A percentile compares a stretch with the other conserved stretches of the same genome.
phyloP scores from a whole-genome alignment of 129 eudicot genomes.

The Lonicera japonica region DNA sequence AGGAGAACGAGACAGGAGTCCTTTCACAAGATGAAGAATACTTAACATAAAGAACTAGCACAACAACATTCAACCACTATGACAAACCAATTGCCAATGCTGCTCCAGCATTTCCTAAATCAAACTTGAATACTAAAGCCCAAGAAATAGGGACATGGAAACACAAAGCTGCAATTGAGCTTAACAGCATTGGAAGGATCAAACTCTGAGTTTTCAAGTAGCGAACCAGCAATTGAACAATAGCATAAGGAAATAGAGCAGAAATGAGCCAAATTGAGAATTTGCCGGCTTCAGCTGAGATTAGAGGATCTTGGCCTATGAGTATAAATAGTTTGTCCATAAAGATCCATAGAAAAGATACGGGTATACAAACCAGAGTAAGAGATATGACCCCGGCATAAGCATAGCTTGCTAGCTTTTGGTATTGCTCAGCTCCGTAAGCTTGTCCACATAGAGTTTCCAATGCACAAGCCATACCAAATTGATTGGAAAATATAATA shows the following conservation, averaged over 20 bases:
- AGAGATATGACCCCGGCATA: constrained; percentile 25
- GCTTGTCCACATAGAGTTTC: constrained; percentile 44
- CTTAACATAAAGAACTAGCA: constrained; percentile 34
- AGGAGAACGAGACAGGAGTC: constrained; percentile 13
- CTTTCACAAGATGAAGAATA: constrained; percentile 26
- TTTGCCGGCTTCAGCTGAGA: constrained; percentile 28
- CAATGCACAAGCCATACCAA: constrained; percentile 33
- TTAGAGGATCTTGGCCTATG: constrained; percentile 29
- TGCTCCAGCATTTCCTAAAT: constrained; percentile 34
- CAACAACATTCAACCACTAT: constrained; percentile 24
- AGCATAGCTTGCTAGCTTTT: constrained; percentile 21
- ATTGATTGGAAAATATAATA: constrained; percentile 7
- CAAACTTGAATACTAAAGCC: constrained; percentile 32
- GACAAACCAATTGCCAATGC: constrained; percentile 43
- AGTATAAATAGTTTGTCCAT: constrained; percentile 18
- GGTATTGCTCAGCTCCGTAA: constrained; percentile 30
- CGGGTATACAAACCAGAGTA: constrained; percentile 20
- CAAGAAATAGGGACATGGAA: constrained; percentile 43
- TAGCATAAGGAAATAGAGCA: constrained; percentile 31
- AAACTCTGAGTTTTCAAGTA: constrained; percentile 50
- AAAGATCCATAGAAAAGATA: constrained; percentile 27
- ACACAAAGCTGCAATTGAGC: constrained; percentile 28
- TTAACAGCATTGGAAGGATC: constrained; percentile 44
- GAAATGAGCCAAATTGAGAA: constrained; percentile 31
- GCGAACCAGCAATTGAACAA: constrained; percentile 39